Conservation (phyloP, 2,329 filamentous ascomycete species). For the Cladosporium sp. region DNA sequence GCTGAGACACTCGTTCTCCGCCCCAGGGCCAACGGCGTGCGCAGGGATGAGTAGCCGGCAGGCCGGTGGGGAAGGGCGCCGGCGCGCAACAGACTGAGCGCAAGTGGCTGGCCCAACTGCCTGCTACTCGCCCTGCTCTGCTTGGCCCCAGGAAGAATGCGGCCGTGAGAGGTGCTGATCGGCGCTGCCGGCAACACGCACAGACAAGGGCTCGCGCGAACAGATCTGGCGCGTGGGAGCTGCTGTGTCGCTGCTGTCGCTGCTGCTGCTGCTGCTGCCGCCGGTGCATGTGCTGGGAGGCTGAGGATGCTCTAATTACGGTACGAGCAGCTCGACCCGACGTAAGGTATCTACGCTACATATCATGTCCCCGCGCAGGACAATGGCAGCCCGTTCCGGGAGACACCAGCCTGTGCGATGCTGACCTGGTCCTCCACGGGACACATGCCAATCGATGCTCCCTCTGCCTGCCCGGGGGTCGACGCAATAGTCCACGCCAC, state of each 20-base stretch:
- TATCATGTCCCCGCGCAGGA: slow-evolving; percentile 1
- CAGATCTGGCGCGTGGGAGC: slow-evolving; percentile 6
- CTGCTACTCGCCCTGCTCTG: background rate
- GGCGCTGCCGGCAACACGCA: slow-evolving; percentile 4
- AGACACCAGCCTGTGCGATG: background rate
- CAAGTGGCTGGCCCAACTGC: slow-evolving; percentile 6
- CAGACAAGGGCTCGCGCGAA: slow-evolving; percentile 10
- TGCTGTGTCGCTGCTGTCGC: background rate
- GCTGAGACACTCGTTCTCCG: slow-evolving; percentile 13
- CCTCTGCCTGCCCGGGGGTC: no score
- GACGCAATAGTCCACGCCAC: slow-evolving; percentile 8
- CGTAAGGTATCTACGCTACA: background rate
- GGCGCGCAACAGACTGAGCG: no score
- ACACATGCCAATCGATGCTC: no score
- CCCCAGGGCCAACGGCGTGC: slow-evolving; percentile 11
- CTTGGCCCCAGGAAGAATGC: background rate
- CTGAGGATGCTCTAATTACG: slow-evolving; percentile 7
- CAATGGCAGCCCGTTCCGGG: background rate
- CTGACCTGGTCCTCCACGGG: background rate
- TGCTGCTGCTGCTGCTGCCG: slow-evolving; percentile 2
- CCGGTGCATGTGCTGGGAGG: slow-evolving; percentile 7
- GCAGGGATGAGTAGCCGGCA: slow-evolving; percentile 11
- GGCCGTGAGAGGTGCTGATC: slow-evolving; percentile 5
- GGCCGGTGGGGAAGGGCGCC: slow-evolving; percentile 6
- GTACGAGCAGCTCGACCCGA: slow-evolving; percentile 5